Evolutionary conservation across 1,284 basidiomycete genomes (phyloP), one percentile per base, ranked within the genome.

Genomic region (Apiotrichum veenhuisii): DNA sequence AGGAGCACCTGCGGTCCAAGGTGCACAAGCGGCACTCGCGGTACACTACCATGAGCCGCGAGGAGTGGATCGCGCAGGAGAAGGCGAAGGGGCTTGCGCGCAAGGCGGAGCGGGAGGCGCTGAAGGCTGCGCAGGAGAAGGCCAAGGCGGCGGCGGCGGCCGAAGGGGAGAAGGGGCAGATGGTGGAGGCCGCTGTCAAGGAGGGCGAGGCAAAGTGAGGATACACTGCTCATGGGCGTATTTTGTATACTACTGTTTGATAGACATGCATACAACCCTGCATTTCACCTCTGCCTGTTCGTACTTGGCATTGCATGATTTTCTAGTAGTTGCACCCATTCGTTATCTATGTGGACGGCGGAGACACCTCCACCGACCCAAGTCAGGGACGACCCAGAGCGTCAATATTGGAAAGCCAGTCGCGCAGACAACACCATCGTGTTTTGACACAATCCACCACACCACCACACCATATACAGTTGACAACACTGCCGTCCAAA

Each of bases 1-100:
- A 82, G 0, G 74, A 70, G 0, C 91, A 95, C 73, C 67, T 80
- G 37, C 78, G 77, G 41, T 86, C 84, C 25, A 84, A 83, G 48
- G 55, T 75, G 7, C 91, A 93, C 71, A 80, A 80, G 61, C 50
- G 67, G 12, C 52, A 41, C 42, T 41, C 52, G 1, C 52, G 48
- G 47, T 53, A 50, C 25, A 23, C 41, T 0, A 48, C 25, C 15
- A 46, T 56, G 30, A 45, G 33, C 5, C 34, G 54, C 33, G 64
- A 61, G n/a, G 61, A 64, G 38, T 64, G 64, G 63, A 65, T 67
- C 14, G 63, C 53, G 27, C 26, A 34, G 26, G 52, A 64, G 54
- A 47, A 52, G 22, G 62, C 52, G 2, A 56, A 55, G 38, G 61
- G 68, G 1, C 55, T 59, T 20, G 58, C 49, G 14, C 62, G 60